Base-by-base conservation (phyloP, 2,329 filamentous ascomycete genomes). In the Colletotrichum phormii region DNA sequence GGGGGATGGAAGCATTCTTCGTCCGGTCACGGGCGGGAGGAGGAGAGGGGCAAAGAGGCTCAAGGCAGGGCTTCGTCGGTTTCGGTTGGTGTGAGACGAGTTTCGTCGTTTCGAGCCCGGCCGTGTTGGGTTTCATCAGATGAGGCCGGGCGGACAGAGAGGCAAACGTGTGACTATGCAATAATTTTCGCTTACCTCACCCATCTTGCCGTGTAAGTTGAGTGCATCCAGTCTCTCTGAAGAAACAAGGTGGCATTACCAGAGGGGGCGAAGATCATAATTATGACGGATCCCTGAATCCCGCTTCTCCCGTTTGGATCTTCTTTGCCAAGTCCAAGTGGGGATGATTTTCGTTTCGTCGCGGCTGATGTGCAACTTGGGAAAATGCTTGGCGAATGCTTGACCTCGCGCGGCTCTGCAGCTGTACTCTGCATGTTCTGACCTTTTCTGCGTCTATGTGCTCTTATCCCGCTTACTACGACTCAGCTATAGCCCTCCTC, bases 41-140 rank as follows among this genome's bases (percentile, higher is more conserved):
- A 49, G 26, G 65, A 35, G 24, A 11, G 8, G 29, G 37, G n/a
- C 31, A 31, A 33, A 24, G 53, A n/a, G 33, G 26, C 31, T 37
- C 29, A n/a, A 60, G 58, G 49, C 33, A 59, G 26, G 65, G 29
- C 46, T 35, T 49, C 60, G 15, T 70, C 66, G 60, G 70, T 64
- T 60, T 64, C 59, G 70, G 35, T 22, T 46, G 46, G 66, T 60
- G 59, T 64, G 70, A 72, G 65, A 54, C 49, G 54, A 54, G 70
- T 72, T 72, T 72, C 70, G 65, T 64, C 55, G 70, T 72, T 70
- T 69, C 65, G 46, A 70, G 60, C 53, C 54, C 54, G 65, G 65
- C 24, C 66, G 65, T 54, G 59, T 70, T 54, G 46, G 15, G 54
- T 61, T 70, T 61, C 46, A 72, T 72, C 70, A 35, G 70, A 72